Base-by-base conservation (phyloP, 441 rosid species). In the Aquilaria agallochum region DNA sequence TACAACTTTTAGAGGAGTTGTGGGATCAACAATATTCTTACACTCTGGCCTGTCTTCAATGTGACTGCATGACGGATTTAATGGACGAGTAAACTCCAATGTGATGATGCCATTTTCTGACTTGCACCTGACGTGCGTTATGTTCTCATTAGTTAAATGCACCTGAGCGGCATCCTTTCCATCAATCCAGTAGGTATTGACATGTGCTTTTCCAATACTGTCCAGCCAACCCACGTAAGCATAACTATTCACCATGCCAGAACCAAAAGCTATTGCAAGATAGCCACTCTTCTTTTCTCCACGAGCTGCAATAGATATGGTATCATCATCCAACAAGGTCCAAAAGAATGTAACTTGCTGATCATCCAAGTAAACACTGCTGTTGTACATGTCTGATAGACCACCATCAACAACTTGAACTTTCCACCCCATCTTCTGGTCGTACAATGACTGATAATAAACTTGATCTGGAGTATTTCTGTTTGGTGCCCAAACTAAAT, bases 341-440 rank as follows among this genome's bases (percentile, higher is more conserved):
- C 99, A 94, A 73, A 90, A 94, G 77, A 94, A 89, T 6, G 89
- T 87, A 63, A 94, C 96, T 75, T 94, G 99, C 73, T 94, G 97
- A 76, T 94, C 99, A 63, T 91, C 96, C 69, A 94, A 78, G 61
- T 87, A 64, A 33, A 89, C 97, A 56, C 92, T 91, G 74, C 69
- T 89, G 74, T 87, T 86, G 66, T 94, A 94, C 96, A 94, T 94
- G 80, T 91, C 97, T 11, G 99, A 76, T 31, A 94, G 79, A 65
- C 99, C 99, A 3, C 99, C 99, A 57, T 94, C 99, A 48, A 94
- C 97, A 63, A 91, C 99, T 83, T 91, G 82, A 74, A 94, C 81
- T 70, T 77, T 87, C 99, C 99, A 94, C n/a, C 99, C 99, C 97
- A 91, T 90, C 77, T 94, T 91, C 71, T 74, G 84, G 65, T 91